Conservation (phyloP, 495 filamentous ascomycete species). For the Hypoxylon fragiforme region DNA sequence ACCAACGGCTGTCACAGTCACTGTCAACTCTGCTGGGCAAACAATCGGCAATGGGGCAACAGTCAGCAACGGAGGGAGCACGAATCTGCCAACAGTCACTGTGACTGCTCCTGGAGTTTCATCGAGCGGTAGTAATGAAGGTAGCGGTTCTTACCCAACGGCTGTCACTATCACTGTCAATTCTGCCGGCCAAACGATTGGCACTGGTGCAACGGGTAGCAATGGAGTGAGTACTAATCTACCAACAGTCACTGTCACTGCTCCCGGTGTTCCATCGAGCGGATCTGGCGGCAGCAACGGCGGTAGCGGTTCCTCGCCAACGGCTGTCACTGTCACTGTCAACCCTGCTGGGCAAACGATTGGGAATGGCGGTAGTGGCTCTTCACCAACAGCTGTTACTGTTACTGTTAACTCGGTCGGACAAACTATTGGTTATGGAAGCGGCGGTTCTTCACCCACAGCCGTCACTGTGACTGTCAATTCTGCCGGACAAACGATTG, state of each 20-base stretch:
- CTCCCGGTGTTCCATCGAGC: constrained; percentile 6
- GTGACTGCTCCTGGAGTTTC: constrained; percentile 14
- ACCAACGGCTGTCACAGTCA: background rate
- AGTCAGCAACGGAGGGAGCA: too few relatives aligned
- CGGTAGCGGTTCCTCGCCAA: constrained; percentile 2
- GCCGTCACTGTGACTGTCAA: background rate
- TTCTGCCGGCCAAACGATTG: background rate
- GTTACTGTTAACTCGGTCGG: constrained; percentile 15
- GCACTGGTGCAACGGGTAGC: background rate
- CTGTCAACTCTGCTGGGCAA: too few relatives aligned
- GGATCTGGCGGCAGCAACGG: constrained; percentile 14
- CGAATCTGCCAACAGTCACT: constrained; percentile 6
- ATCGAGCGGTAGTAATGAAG: constrained; percentile 19
- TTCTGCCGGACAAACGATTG: background rate
- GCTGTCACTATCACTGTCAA: background rate
- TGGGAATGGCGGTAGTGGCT: too few relatives aligned
- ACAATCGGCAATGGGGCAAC: too few relatives aligned
- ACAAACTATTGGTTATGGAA: constrained; percentile 14
- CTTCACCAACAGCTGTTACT: constrained; percentile 5
- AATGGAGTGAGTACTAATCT: background rate
- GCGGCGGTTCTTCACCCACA: background rate
- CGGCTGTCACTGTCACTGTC: background rate
- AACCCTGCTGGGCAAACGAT: too few relatives aligned
- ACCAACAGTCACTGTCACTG: constrained; percentile 11
- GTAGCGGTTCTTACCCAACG: background rate